Base-by-base conservation (phyloP, 176 grass and related monocot species). In the Dendrocalamus sinicus region DNA sequence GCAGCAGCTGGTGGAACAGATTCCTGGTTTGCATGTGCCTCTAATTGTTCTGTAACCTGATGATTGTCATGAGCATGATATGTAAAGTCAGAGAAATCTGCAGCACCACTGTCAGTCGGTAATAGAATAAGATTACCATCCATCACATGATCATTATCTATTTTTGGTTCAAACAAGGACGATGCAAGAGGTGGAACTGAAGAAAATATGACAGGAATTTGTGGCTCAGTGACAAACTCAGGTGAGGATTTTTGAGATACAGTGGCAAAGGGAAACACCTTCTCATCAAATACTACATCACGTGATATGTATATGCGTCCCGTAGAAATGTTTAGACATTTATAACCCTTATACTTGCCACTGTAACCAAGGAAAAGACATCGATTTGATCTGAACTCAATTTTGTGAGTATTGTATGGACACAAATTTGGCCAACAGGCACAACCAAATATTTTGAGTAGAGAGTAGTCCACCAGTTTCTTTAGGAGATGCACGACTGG, bases 181-280 rank as follows among this genome's bases (percentile, higher is more conserved):
- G 57, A 6, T 59, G 20, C 17, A 59, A 4, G 48, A 14, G 13
- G 48, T 10, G 4, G 12, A 51, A 4, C 1, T 51, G 48, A 51
- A 23, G 17, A 54, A 4, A 12, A 12, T 48, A 48, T 48, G 9
- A 48, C 3, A 48, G 47, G 47, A 16, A 54, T 54, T 22, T 59
- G 20, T 59, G 20, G 20, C 15, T 59, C 4, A 19, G 8, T n/a
- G 55, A 59, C 12, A 54, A 16, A 28, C 1, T 28, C 4, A 1
- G 1, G 4, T 28, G 11, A 0, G 1, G 60, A 13, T 0, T 0
- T 4, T 66, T 14, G 28, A 0, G 63, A 3, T 1, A 3, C 2
- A 15, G 28, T 32, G 13, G 28, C 12, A 3, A 68, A 20, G 7
- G 66, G 66, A 1, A 68, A 68, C 0, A 40, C 0, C 0, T 68